Base-by-base conservation (phyloP, 139 green algal species). In the Eudorina sp. region DNA sequence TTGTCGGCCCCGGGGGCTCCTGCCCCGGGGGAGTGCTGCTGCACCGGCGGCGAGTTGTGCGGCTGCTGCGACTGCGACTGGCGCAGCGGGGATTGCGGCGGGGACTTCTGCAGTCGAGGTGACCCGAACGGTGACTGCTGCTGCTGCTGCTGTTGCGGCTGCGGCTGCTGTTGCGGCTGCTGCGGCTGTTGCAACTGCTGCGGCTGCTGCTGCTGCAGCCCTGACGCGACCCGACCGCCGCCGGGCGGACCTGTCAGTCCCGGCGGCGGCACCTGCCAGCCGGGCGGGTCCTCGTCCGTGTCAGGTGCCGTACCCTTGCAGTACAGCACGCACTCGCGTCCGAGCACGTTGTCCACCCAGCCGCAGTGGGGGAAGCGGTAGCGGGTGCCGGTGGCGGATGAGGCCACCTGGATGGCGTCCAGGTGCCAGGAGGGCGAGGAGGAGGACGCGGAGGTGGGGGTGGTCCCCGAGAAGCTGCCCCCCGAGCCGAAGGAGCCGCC, bases 341-440 rank as follows among this genome's bases (percentile, higher is more conserved):
- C 86, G 21, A 66, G 36, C 51, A 72, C 51, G 21, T 90, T 34
- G 62, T 85, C 70, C n/a, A 91, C 66, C 88, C 88, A 91, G n/a
- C 38, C 36, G 64, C 53, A 4, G 41, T 38, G 81, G 2, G 89
- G 83, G 48, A 92, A 92, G 19, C 21, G 27, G 48, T 60, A 62
- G 11, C 29, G 36, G 60, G 53, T 46, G 18, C 74, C 78, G 31
- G 76, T 82, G 16, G 27, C 58, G 43, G 51, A 72, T 79, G 75
- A 73, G n/a, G 72, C 75, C 8, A 92, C 79, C 38, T 85, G 29
- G 25, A 90, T 40, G 31, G 36, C 27, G 3, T 60, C 75, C 13
- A 83, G 75, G 75, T 83, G 75, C 75, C 75, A 83, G 75, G 2
- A 21, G 48, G 75, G 75, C 0, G 27, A 46, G 6, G 66, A 43